Conservation (phyloP, 352 stramenopile genomes). For the Globisporangium okanoganense region DNA sequence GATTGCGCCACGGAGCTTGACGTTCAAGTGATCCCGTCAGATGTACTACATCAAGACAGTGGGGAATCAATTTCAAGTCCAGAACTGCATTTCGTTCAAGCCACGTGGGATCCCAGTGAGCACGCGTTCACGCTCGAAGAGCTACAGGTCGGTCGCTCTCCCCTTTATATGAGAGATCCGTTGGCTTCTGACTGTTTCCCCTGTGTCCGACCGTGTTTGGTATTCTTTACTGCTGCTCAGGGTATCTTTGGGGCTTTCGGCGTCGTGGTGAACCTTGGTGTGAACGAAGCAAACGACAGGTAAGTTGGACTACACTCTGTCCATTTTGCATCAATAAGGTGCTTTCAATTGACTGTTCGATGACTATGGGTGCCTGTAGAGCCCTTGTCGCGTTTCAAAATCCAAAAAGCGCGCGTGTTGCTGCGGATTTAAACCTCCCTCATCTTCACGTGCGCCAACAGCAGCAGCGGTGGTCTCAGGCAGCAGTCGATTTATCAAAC, state of each 20-base stretch:
- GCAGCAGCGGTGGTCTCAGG: background rate
- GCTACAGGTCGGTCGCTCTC: background rate
- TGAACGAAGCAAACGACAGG: background rate
- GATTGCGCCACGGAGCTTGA: constrained; percentile 36
- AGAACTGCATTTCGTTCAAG: background rate
- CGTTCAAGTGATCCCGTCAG: constrained; percentile 24
- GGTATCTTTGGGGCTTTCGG: background rate
- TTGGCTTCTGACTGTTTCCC: background rate
- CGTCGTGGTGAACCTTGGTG: background rate
- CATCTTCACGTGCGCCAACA: background rate
- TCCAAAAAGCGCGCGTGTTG: background rate
- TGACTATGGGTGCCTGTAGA: background rate
- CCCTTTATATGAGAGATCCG: background rate
- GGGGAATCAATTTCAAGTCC: background rate
- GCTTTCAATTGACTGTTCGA: background rate
- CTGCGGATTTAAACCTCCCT: background rate
- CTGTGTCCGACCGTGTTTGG: background rate
- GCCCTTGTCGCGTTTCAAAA: background rate
- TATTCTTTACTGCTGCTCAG: background rate
- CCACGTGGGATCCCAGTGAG: background rate
- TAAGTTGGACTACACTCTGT: background rate
- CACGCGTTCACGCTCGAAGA: background rate
- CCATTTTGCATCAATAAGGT: background rate
- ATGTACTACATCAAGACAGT: constrained; percentile 3
- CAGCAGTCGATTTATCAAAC: background rate